phyloP scores from a whole-genome alignment of 2,329 filamentous ascomycete genomes.

The Cercospora brassicicola region DNA sequence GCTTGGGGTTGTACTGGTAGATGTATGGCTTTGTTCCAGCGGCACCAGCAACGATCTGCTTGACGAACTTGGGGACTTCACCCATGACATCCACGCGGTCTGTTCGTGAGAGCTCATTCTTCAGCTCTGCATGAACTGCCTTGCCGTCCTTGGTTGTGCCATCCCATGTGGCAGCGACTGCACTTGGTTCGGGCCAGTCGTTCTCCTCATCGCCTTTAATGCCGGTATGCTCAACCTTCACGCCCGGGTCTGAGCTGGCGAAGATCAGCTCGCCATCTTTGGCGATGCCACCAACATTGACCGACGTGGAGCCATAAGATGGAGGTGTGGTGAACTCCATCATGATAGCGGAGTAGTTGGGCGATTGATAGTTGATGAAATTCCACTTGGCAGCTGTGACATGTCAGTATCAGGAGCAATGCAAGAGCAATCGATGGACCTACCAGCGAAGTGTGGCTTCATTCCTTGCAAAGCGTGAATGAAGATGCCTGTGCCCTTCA shows the following conservation, averaged over 20 bases:
- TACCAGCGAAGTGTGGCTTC: conserved; percentile 95
- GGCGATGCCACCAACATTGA: conserved; percentile 78
- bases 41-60: conserved; percentile 83
- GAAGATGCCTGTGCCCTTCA: conserved; percentile 77
- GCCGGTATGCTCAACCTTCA: conserved; percentile 67
- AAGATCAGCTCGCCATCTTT: conserved; percentile 78
- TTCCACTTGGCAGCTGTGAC: conserved; percentile 76
- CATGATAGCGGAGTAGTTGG: conserved; percentile 80
- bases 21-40: conserved; percentile 96
- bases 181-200: conserved; percentile 84
- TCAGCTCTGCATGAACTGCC: conserved; percentile 66
- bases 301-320: conserved; percentile 82
- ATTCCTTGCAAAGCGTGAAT: conserved; percentile 90
- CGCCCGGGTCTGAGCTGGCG: conserved; percentile 64
- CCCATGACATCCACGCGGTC: conserved; percentile 95
- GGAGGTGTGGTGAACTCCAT: conserved; percentile 96
- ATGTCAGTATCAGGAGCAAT: conserved; percentile 9
- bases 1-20: conserved; percentile 81
- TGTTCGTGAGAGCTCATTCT: conserved; percentile 66
- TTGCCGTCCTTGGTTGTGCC: conserved; percentile 77
- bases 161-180: conserved; percentile 73
- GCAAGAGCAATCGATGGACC: conserved; percentile 27
- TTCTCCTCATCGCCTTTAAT: conserved; percentile 72
- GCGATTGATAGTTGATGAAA: conserved; percentile 87
- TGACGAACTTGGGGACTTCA: conserved; percentile 92